Evolutionary conservation across 139 green algal species (phyloP), one percentile per base, ranked within the genome.

Genomic region (Chlorella sorokiniana): DNA sequence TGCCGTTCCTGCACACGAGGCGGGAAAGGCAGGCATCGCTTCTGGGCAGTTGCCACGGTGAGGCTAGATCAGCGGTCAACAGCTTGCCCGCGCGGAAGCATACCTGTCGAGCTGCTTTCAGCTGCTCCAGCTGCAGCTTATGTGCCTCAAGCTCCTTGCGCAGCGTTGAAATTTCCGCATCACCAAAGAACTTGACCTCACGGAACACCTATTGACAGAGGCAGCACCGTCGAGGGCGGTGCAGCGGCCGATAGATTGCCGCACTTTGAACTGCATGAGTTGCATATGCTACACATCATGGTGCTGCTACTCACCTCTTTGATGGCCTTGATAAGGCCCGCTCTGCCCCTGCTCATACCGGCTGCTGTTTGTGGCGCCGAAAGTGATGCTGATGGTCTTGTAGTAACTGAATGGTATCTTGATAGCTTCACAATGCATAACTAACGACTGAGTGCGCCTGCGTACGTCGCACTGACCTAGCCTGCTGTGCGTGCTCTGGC

Each of bases 91-190:
- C n/a, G n/a, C n/a, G n/a, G n/a, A n/a, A n/a, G n/a, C n/a, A n/a
- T n/a, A n/a, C n/a, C n/a, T n/a, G n/a, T n/a, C 40, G 42, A 20
- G n/a, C 27, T 41, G 31, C 40, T 41, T 72, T 71, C 7, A 81
- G 59, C 75, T 71, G 59, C 75, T 86, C 71, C 56, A 86, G 73
- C 35, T 86, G 59, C 31, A 37, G 27, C 73, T 78, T 78, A 44
- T 87, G 77, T 16, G 59, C 18, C 73, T 78, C 54, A 27, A 83
- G 54, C 18, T 87, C 52, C 33, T 35, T 52, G 29, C 52, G 37
- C 65, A 81, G 33, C 4, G 31, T 63, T 9, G 44, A 10, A 4
- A 63, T 63, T 48, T 76, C 78, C 25, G 65, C 45, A 31, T 68
- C 48, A 0, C 78, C 78, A 37, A 83, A 83, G 23, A 52, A 51